Evolutionary conservation across 2,329 filamentous ascomycete species (phyloP), one percentile per base, ranked within the genome.

Genomic region (Coniochaeta sp.): DNA sequence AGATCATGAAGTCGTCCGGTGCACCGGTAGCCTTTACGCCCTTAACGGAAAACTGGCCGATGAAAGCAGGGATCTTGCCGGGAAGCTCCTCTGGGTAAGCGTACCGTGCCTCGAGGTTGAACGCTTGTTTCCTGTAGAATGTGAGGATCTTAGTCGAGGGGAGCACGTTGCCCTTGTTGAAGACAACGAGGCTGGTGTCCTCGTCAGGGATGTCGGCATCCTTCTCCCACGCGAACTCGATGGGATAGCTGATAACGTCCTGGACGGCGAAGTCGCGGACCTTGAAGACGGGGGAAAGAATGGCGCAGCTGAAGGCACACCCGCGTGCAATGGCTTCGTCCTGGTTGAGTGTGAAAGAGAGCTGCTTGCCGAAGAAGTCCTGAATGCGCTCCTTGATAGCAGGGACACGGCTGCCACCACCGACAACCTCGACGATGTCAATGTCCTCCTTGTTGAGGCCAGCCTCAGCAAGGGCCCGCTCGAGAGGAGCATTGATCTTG

Each of bases 151-250:
- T 99, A 58, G 94, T 99, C 6, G 92, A 97, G 51, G 94, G 94
- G 79, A 99, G 86, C 57, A 95, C 85, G 66, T 96, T 96, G 70
- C 92, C 92, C 72, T 87, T 91, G 82, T 94, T 95, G 75, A 99
- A 99, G 65, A 99, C 94, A 31, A 89, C 96, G 61, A 99, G 78
- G 75, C 86, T 95, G 52, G 94, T 97, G 70, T 97, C 94, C 78
- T 99, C 94, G 63, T 99, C 94, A 24, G 94, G 94, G 62, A 99
- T 99, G 65, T 99, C 94, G 54, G 91, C 85, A 24, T 92, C 95
- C 79, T 97, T 95, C 78, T 99, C 94, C 94, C 94, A 99, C 50
- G 86, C 88, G 71, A 99, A 99, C 69, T 99, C 92, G 69, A 99
- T 95, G 48, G 94, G 94, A 76, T 97, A 99, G 77, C 86, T 90